Base-by-base conservation (phyloP, 2,329 filamentous ascomycete species). In the Xylaria arbuscula region DNA sequence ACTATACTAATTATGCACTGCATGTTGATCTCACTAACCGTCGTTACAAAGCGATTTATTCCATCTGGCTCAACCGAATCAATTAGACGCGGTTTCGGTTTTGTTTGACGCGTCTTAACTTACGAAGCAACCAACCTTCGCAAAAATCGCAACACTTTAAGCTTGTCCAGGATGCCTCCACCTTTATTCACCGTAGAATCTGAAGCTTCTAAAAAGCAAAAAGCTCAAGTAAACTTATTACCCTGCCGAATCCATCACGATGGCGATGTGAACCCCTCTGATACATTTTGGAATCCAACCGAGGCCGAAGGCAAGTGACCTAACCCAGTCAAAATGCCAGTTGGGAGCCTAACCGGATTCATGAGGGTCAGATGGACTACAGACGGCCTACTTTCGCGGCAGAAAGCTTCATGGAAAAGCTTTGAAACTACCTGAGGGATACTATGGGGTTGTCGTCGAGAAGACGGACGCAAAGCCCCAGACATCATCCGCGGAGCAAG, bases 161-260 rank as follows among this genome's bases (percentile, higher is more conserved):
- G n/a, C 19, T 13, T 17, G 2, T 38, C 47, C 50, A 74, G 65
- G 13, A 79, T 79, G 77, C 47, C 76, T 19, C 74, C 74, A 15
- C 73, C 76, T 38, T 62, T 78, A 38, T 74, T 77, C 50, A 72
- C 72, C 1, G 67, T 78, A 8, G 66, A 75, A 5, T 50, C 72
- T 9, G 67, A 69, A 15, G 61, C 64, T 9, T 62, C 67, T 7
- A 60, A 61, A 32, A 34, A 70, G 50, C 63, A 72, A 34, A 76
- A 73, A 15, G 72, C 74, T 6, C 69, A 72, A 19, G 68, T 78
- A 1, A 72, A 97, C 76, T 82, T 97, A 22, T 85, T 98, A 15
- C 94, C 94, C 3, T 96, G 93, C 75, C 88, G 89, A 63, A 88
- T 98, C 76, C 87, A 94, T 74, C 91, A 97, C 79, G 88, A 92